Evolutionary conservation across 1,284 basidiomycete species (phyloP).

Genomic region (Sanghuangporus weigelae): DNA sequence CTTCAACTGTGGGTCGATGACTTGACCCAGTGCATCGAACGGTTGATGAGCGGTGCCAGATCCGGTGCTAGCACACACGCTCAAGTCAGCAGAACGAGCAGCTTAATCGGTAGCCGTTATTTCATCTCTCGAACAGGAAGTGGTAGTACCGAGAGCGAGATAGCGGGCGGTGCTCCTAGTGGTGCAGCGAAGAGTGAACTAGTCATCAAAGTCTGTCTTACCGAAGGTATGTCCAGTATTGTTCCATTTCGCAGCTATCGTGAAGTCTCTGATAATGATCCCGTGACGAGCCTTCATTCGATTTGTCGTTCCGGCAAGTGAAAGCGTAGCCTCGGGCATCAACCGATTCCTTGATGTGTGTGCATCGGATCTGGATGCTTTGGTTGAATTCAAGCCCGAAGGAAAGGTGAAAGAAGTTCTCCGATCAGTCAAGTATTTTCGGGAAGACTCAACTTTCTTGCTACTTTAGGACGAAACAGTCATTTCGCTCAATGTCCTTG

Average conservation of each 20-base stretch:
- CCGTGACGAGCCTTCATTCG: slow-evolving; percentile 34
- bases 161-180: slow-evolving; percentile 24
- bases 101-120: slow-evolving; percentile 79
- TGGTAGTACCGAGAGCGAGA: slow-evolving; percentile 34
- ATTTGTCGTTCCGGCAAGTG: slow-evolving; percentile 33
- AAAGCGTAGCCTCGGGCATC: neutral
- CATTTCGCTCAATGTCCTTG: slow-evolving; percentile 57
- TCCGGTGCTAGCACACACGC: slow-evolving; percentile 26
- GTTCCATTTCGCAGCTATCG: neutral
- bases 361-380: slow-evolving; percentile 58
- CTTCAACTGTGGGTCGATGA: slow-evolving; percentile 88
- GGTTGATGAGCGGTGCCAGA: slow-evolving; percentile 26
- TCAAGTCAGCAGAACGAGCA: slow-evolving; percentile 50
- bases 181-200: slow-evolving; percentile 34
- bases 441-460: neutral
- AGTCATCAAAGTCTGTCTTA: slow-evolving; percentile 47
- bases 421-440: neutral
- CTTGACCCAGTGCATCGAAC: slow-evolving; percentile 60
- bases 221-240: slow-evolving; percentile 43
- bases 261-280: neutral
- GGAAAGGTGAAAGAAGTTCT: slow-evolving; percentile 48
- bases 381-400: slow-evolving; percentile 64
- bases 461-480: slow-evolving; percentile 62
- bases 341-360: slow-evolving; percentile 40
- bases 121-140: slow-evolving; percentile 57